Percentiles rank a stretch among this genome's conserved stretches.
Evolutionary conservation across 1,284 basidiomycete genomes (phyloP).

Genomic region (Papiliotrema laurentii): DNA sequence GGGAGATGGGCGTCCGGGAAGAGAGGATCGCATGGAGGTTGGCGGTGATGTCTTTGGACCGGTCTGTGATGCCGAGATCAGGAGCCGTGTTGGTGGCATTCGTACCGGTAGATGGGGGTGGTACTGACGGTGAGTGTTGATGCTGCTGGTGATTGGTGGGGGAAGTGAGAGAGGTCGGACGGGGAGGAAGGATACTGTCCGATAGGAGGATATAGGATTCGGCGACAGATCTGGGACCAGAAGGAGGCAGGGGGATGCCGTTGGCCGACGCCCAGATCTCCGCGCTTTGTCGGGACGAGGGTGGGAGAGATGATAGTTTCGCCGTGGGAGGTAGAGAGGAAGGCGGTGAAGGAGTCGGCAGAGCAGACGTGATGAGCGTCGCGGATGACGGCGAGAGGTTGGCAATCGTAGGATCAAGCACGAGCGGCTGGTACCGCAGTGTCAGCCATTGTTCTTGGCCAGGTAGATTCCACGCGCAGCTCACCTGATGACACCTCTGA

Average conservation of each 20-base stretch:
- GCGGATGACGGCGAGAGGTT: constrained; percentile 56
- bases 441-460: background rate
- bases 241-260: constrained; percentile 54
- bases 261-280: constrained; percentile 53
- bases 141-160: constrained; percentile 26
- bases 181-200: constrained; percentile 64
- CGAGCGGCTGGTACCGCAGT: constrained; percentile 57
- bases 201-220: constrained; percentile 87
- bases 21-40: constrained; percentile 72
- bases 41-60: constrained; percentile 26
- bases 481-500: constrained; percentile 7
- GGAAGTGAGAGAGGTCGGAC: constrained; percentile 51
- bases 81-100: constrained; percentile 11
- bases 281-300: constrained; percentile 47
- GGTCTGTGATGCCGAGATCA: constrained; percentile 30
- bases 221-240: constrained; percentile 46
- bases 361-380: constrained; percentile 63
- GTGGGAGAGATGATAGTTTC: constrained; percentile 57
- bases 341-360: constrained; percentile 50
- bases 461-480: background rate
- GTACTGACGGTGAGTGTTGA: background rate
- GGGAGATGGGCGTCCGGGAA: constrained; percentile 76
- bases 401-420: constrained; percentile 78
- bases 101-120: background rate
- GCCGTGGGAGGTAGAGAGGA: constrained; percentile 52